Percentiles rank a stretch among this genome's conserved stretches.
Evolutionary conservation across 2,329 filamentous ascomycete species (phyloP).

Genomic region (Paraphaeosphaeria sporulosa): DNA sequence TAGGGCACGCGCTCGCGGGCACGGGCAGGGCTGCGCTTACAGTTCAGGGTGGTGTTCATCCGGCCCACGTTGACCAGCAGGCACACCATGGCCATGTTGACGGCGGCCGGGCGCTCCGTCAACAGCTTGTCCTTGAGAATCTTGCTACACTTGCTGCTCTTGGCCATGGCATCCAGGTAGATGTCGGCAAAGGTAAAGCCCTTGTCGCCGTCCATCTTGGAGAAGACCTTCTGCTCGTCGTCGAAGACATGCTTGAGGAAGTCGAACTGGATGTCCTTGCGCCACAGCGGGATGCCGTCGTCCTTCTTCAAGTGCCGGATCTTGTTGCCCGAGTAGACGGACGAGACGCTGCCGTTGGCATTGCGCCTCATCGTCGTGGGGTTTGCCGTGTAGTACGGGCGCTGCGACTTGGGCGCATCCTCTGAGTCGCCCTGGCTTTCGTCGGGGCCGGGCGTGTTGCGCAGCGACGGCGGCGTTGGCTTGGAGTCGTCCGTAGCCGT

Average conservation of each 20-base stretch:
- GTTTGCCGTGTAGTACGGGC: slow-evolving; percentile 56
- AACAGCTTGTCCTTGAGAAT: slow-evolving; percentile 96
- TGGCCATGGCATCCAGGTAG: slow-evolving; percentile 98
- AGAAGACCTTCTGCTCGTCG: slow-evolving; percentile 79
- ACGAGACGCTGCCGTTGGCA: slow-evolving; percentile 70
- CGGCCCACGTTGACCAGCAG: slow-evolving; percentile 94
- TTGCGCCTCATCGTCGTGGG: slow-evolving; percentile 65
- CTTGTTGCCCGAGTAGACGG: slow-evolving; percentile 75
- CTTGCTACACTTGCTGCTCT: slow-evolving; percentile 99
- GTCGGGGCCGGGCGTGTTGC: slow-evolving; percentile 42
- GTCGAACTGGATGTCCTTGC: slow-evolving; percentile 87
- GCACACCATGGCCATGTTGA: slow-evolving; percentile 99
- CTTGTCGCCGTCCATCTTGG: slow-evolving; percentile 83
- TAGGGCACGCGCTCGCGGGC: slow-evolving; percentile 13
- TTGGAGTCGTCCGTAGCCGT: slow-evolving; percentile 44
- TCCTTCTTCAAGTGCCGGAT: slow-evolving; percentile 88
- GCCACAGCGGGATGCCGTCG: slow-evolving; percentile 85
- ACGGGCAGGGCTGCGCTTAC: slow-evolving; percentile 60
- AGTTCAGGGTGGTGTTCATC: slow-evolving; percentile 99
- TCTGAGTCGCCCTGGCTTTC: slow-evolving; percentile 38
- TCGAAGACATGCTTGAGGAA: slow-evolving; percentile 84
- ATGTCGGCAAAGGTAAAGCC: slow-evolving; percentile 85
- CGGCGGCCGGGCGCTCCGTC: slow-evolving; percentile 87
- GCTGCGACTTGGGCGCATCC: slow-evolving; percentile 35
- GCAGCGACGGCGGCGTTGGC: slow-evolving; percentile 31